Percentiles rank a stretch among this genome's conserved stretches.
Evolutionary conservation across 208 protist species (phyloP).

Genomic region (Porcisia hertigi): DNA sequence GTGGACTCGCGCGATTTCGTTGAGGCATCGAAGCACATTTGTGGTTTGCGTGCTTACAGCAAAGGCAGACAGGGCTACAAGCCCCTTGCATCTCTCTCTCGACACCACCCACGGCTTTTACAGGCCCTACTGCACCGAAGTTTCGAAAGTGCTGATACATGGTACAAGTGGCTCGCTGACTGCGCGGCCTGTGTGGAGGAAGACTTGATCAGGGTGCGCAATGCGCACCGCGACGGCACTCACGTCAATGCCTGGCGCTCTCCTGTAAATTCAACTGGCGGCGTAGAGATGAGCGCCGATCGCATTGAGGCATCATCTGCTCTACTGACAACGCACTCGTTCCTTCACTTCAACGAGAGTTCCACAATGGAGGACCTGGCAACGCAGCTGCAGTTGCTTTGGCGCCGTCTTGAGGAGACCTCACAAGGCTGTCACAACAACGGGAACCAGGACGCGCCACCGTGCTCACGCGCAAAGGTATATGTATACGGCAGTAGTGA

Average conservation of each 20-base stretch:
- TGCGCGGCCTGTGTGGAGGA: slow-evolving; percentile 36
- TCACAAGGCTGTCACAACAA: too few relatives aligned
- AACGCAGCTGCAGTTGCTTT: slow-evolving; percentile 23
- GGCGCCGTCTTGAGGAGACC: slow-evolving; percentile 14
- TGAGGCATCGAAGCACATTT: slow-evolving; percentile 31
- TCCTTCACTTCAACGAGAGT: slow-evolving; percentile 25
- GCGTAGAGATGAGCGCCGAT: background rate
- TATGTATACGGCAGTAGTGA: slow-evolving; percentile 67
- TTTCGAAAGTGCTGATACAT: slow-evolving; percentile 41
- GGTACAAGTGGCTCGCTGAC: slow-evolving; percentile 45
- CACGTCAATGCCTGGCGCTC: background rate
- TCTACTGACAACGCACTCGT: background rate
- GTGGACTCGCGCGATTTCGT: slow-evolving; percentile 42
- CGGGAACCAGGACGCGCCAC: background rate
- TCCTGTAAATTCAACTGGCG: background rate
- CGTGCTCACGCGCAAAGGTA: slow-evolving; percentile 19
- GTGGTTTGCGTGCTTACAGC: slow-evolving; percentile 42
- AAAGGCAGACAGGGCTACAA: slow-evolving; percentile 53
- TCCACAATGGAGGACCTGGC: slow-evolving; percentile 44
- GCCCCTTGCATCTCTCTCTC: slow-evolving; percentile 39
- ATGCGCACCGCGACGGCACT: slow-evolving; percentile 15
- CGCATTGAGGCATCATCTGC: background rate
- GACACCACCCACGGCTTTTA: slow-evolving; percentile 46
- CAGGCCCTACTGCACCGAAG: slow-evolving; percentile 50
- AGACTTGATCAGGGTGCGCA: slow-evolving; percentile 34